These are phyloP conservation scores for Globisporangium megalacanthum DNA, from an alignment of 352 stramenopile species.

Conservation along the genomic window DNA sequence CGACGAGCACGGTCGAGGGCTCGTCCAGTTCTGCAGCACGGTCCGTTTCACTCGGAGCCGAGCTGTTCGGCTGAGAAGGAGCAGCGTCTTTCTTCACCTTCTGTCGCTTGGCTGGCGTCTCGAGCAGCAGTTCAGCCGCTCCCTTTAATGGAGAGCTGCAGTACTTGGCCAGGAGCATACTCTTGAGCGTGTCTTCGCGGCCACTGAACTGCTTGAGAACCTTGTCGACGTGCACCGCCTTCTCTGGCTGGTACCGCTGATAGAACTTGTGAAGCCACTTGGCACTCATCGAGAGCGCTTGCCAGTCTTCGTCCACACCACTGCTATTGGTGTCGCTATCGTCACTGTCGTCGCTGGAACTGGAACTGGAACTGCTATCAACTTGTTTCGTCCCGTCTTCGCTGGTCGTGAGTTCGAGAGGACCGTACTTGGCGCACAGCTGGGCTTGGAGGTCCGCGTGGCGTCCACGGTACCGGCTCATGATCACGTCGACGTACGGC, in stretches of 20 bases:
- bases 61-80: conserved; percentile 10
- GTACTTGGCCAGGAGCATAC: conserved; percentile 61
- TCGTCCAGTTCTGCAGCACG: not conserved
- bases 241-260: conserved; percentile 39
- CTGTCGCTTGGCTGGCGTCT: conserved; percentile 8
- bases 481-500: conserved; percentile 49
- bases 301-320: conserved; percentile 13
- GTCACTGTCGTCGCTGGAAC: conserved; percentile 6
- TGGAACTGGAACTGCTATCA: too few species aligned
- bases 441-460: conserved; percentile 52
- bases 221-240: conserved; percentile 34
- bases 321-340: not conserved
- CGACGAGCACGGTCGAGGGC: conserved; percentile 1
- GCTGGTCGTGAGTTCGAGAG: not conserved
- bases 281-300: conserved; percentile 24
- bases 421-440: conserved; percentile 44
- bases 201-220: conserved; percentile 58
- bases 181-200: conserved; percentile 54
- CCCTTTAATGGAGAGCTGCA: not conserved
- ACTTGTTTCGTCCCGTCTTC: not conserved
- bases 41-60: not conserved
- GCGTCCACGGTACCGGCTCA: conserved; percentile 49
- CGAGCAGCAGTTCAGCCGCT: not conserved
- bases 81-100: conserved; percentile 17
- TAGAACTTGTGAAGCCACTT: conserved; percentile 60